Conservation (phyloP, 2,329 filamentous ascomycete species). For the Cyclaneusma minus region DNA sequence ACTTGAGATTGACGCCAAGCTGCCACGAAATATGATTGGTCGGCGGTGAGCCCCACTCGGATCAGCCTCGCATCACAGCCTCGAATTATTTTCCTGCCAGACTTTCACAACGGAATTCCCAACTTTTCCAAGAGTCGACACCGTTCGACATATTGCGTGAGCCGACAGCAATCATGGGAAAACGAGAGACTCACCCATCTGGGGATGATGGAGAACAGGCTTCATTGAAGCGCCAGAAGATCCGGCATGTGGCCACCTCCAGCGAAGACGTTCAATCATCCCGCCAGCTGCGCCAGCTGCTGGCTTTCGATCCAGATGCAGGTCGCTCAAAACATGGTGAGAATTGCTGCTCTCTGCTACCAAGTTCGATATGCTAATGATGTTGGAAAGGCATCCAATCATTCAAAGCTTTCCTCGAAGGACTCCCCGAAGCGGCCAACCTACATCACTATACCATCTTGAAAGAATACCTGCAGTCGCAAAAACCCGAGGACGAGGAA, state of each 20-base stretch:
- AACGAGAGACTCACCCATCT: conserved; percentile 13
- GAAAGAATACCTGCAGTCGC: conserved; percentile 48
- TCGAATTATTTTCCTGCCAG: too few relatives aligned
- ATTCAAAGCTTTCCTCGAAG: conserved; percentile 57
- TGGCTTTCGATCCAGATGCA: conserved; percentile 58
- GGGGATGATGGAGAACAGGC: conserved; percentile 15
- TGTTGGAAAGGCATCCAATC: conserved; percentile 40
- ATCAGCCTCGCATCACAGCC: too few relatives aligned
- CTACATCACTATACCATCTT: conserved; percentile 41
- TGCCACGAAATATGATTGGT: too few relatives aligned
- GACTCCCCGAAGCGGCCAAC: conserved; percentile 36
- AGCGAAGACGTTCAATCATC: conserved; percentile 46
- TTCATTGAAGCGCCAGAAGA: conserved; percentile 19
- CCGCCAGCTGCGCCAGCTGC: conserved; percentile 51
- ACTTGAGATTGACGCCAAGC: too few relatives aligned
- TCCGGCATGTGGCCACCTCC: conserved; percentile 28
- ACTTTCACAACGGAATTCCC: too few relatives aligned
- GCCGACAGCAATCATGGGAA: too few relatives aligned
- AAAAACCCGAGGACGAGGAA: conserved; percentile 30
- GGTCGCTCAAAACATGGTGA: conserved; percentile 49
- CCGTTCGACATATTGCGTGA: too few relatives aligned
- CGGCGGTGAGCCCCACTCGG: too few relatives aligned
- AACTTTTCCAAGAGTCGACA: too few relatives aligned
- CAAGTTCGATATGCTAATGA: conserved; percentile 1
- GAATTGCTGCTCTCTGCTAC: conserved; percentile 8